A percentile compares a stretch with the other conserved stretches of the same genome.
Evolutionary conservation across 495 filamentous ascomycete genomes (phyloP).

Genomic region (Hyaloscypha variabilis): DNA sequence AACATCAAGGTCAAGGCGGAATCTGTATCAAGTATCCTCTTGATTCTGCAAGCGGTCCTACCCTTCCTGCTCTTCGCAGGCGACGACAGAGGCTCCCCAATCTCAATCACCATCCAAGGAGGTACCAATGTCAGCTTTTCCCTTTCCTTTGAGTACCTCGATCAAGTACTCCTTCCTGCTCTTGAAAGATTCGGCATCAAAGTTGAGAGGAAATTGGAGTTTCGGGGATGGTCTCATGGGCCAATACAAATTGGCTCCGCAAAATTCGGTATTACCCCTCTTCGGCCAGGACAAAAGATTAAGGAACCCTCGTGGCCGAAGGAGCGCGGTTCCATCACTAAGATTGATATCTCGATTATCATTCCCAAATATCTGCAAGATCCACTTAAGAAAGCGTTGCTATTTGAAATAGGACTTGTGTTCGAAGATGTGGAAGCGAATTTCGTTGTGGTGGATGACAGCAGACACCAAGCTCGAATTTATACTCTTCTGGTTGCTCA

Average conservation of each 20-base stretch:
- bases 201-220: slow-evolving; percentile 56
- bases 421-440: slow-evolving; percentile 50
- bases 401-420: slow-evolving; percentile 36
- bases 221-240: slow-evolving; percentile 71
- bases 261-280: slow-evolving; percentile 58
- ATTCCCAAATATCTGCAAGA: slow-evolving; percentile 49
- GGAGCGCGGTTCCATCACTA: slow-evolving; percentile 48
- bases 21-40: slow-evolving; percentile 56
- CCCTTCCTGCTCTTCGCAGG: slow-evolving; percentile 71
- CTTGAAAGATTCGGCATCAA: slow-evolving; percentile 63
- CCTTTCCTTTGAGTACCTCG: slow-evolving; percentile 74
- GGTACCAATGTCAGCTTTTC: slow-evolving; percentile 78
- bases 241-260: slow-evolving; percentile 58
- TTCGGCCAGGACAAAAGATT: slow-evolving; percentile 46
- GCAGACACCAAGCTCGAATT: slow-evolving; percentile 58
- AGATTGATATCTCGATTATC: slow-evolving; percentile 62
- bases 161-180: slow-evolving; percentile 73
- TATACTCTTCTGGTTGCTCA: slow-evolving; percentile 77
- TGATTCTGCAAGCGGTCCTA: slow-evolving; percentile 83
- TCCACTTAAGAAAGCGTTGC: slow-evolving; percentile 40
- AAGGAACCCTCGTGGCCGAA: slow-evolving; percentile 44
- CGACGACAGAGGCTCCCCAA: slow-evolving; percentile 39
- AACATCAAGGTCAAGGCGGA: slow-evolving; percentile 47
- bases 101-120: slow-evolving; percentile 66
- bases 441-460: slow-evolving; percentile 59